These are phyloP conservation scores for Glycine latifolia DNA, from an alignment of 306 rosid genomes.

Conservation along the genomic window DNA sequence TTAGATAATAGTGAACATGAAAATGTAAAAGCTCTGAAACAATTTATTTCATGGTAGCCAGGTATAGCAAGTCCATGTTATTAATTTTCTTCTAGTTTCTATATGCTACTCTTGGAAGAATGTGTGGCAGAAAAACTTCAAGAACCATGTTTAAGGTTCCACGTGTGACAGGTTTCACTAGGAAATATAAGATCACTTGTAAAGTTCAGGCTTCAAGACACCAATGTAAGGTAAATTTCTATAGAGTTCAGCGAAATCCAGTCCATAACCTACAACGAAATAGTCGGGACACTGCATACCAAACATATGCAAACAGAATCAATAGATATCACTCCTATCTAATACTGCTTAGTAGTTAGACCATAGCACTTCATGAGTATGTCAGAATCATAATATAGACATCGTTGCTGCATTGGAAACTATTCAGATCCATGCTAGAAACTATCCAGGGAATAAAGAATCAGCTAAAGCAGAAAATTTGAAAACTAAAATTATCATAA, in stretches of 20 bases:
- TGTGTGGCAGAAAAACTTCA: neutral
- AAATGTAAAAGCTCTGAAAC: neutral
- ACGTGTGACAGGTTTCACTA: neutral
- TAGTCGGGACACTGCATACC: conserved; percentile 81
- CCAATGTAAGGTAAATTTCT: conserved; percentile 92
- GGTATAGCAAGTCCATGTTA: conserved; percentile 1
- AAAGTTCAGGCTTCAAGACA: conserved; percentile 80
- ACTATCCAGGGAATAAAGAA: conserved; percentile 5
- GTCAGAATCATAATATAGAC: conserved; percentile 7
- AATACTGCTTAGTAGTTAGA: neutral
- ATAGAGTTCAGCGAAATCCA: conserved; percentile 83
- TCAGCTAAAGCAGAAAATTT: conserved; percentile 12
- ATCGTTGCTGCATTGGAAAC: neutral
- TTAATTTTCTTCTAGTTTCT: conserved; percentile 13
- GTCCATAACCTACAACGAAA: conserved; percentile 93
- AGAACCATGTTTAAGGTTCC: conserved; percentile 8
- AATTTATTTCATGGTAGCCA: conserved; percentile 6
- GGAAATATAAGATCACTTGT: conserved; percentile 43
- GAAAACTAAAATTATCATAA: neutral
- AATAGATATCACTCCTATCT: conserved; percentile 12
- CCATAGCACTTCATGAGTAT: conserved; percentile 19
- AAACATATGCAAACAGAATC: conserved; percentile 33
- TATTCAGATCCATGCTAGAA: neutral
- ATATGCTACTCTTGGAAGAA: neutral
- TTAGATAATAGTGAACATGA: conserved; percentile 15